A percentile compares a stretch with the other conserved stretches of the same genome.
Evolutionary conservation across 2,329 filamentous ascomycete species (phyloP).

Genomic region (Raffaelea deltoideospora): DNA sequence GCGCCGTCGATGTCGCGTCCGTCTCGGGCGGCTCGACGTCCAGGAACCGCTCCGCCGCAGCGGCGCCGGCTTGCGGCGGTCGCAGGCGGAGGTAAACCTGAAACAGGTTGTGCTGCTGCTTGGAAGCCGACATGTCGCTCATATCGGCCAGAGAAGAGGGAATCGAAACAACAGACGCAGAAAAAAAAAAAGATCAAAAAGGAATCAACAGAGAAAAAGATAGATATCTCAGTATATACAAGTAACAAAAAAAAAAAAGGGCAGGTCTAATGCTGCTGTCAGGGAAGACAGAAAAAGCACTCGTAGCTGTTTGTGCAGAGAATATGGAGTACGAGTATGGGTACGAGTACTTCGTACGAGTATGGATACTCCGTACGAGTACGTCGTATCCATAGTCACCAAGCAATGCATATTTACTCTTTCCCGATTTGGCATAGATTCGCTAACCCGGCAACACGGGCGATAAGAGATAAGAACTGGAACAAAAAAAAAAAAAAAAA

Average conservation of each 20-base stretch:
- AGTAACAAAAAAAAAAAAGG: neutral
- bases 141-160: neutral
- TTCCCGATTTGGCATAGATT: slow-evolving; percentile 4
- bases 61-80: slow-evolving; percentile 37
- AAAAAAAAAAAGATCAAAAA: neutral
- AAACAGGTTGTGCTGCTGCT: slow-evolving; percentile 46
- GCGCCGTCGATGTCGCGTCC: slow-evolving; percentile 19
- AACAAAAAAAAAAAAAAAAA: too few species aligned
- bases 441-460: slow-evolving; percentile 8
- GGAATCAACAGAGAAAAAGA: neutral
- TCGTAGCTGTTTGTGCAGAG: too few species aligned
- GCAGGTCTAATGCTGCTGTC: neutral
- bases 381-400: too few species aligned
- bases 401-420: slow-evolving; percentile 8
- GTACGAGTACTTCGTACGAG: too few species aligned
- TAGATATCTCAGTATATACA: neutral
- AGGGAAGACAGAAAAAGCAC: slow-evolving; percentile 1
- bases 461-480: slow-evolving; percentile 8
- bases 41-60: slow-evolving; percentile 53
- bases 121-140: slow-evolving; percentile 18
- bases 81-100: slow-evolving; percentile 81
- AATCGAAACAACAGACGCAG: neutral
- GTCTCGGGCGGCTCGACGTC: slow-evolving; percentile 46
- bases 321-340: too few species aligned
- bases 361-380: too few species aligned